A percentile compares a stretch with the other conserved stretches of the same genome.
Conservation (phyloP, 139 green algal species). For the Yamagishiella unicocca region DNA sequence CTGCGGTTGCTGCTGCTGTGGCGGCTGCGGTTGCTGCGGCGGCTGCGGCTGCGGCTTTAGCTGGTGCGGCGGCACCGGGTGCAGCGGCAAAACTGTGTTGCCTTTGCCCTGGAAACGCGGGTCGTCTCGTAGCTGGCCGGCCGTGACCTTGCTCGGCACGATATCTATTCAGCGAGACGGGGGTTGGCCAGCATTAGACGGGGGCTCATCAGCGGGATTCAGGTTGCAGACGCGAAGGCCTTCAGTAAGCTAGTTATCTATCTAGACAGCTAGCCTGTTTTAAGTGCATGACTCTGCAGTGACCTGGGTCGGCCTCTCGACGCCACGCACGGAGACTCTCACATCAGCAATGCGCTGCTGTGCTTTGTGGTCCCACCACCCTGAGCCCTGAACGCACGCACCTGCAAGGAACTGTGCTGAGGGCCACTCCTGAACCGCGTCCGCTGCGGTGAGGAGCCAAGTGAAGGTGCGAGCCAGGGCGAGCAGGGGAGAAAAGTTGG, state of each 20-base stretch:
- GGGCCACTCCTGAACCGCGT: constrained; percentile 13
- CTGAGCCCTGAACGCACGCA: no score
- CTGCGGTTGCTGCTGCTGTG: neutral
- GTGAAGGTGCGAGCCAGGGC: no score
- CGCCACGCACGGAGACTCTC: no score
- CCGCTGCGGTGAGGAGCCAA: neutral
- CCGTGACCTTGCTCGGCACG: neutral
- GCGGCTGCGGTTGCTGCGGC: neutral
- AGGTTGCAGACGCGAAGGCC: no score
- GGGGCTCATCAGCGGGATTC: no score
- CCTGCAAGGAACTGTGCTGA: constrained; percentile 10
- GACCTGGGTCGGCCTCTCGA: no score
- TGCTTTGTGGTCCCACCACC: no score
- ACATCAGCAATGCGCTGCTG: no score
- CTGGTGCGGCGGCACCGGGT: neutral
- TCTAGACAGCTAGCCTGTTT: no score
- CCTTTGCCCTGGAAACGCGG: neutral
- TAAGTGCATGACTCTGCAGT: no score
- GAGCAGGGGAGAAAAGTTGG: no score
- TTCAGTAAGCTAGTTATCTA: no score
- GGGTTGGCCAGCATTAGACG: neutral
- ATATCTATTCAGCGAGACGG: neutral
- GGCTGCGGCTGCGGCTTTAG: neutral
- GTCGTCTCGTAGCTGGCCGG: constrained; percentile 1
- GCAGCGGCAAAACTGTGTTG: neutral